These are phyloP conservation scores for Termitomyces sp. DNA, from an alignment of 768 basidiomycete species.

Conservation along the genomic window DNA sequence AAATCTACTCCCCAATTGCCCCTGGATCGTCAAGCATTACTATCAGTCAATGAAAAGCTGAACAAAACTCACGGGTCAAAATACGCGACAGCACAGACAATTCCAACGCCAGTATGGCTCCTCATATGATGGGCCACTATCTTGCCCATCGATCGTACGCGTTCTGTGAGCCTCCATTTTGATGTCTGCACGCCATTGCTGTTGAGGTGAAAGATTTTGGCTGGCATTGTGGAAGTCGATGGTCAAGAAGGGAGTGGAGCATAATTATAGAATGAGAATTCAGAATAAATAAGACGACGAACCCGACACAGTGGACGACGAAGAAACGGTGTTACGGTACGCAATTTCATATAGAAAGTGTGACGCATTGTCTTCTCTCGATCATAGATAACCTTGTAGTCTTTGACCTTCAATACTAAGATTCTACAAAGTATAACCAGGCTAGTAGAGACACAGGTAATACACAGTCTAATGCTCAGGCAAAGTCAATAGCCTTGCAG, in stretches of 20 bases:
- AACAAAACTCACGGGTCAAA: slow-evolving; percentile 68
- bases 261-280: slow-evolving; percentile 20
- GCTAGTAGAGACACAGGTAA: not conserved
- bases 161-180: slow-evolving; percentile 9
- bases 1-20: slow-evolving; percentile 92
- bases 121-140: slow-evolving; percentile 43
- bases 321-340: slow-evolving; percentile 37
- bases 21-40: slow-evolving; percentile 23
- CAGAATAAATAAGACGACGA: slow-evolving; percentile 24
- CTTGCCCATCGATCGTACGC: slow-evolving; percentile 25
- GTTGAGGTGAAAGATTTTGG: too few relatives aligned
- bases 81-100: slow-evolving; percentile 85
- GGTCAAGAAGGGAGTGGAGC: not conserved
- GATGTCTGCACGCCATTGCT: not conserved
- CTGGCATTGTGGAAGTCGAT: not conserved
- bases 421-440: not conserved
- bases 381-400: not conserved
- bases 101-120: slow-evolving; percentile 75
- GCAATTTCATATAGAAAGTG: slow-evolving; percentile 15
- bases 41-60: not conserved
- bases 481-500: too few relatives aligned
- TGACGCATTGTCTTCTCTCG: slow-evolving; percentile 8
- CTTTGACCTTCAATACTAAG: not conserved
- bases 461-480: not conserved
- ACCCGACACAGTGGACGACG: slow-evolving; percentile 32